A percentile compares a stretch with the other conserved stretches of the same genome.
Evolutionary conservation across 768 basidiomycete species (phyloP).

Genomic region (Lactifluus piperatus): DNA sequence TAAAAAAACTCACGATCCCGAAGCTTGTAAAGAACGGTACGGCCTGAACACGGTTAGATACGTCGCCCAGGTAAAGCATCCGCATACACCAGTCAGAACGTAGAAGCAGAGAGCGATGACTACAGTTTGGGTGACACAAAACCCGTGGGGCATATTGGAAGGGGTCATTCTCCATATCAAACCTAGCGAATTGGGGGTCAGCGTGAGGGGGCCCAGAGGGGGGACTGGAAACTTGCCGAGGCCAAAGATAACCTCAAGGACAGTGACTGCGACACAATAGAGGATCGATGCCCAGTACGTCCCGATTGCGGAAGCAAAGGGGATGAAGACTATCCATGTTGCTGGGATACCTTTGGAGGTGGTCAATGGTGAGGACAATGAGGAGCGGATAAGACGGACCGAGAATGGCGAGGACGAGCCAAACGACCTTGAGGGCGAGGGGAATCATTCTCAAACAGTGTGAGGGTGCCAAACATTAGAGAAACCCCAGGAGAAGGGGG

Average conservation of each 20-base stretch:
- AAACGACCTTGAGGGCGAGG: conserved; percentile 17
- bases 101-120: conserved; percentile 21
- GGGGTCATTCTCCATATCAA: conserved; percentile 60
- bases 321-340: conserved; percentile 36
- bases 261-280: conserved; percentile 42
- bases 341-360: conserved; percentile 6
- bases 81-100: conserved; percentile 22
- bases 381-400: neutral
- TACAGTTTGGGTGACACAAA: conserved; percentile 36
- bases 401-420: conserved; percentile 13
- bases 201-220: neutral
- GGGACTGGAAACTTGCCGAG: conserved; percentile 35
- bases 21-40: conserved; percentile 2
- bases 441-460: neutral
- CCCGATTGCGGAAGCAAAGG: conserved; percentile 37
- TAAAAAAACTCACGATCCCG: conserved; percentile 10
- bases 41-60: conserved; percentile 19
- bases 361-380: neutral
- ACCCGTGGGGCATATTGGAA: conserved; percentile 43
- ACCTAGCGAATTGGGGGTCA: conserved; percentile 30
- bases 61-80: conserved; percentile 23
- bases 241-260: conserved; percentile 50
- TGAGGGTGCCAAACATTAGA: neutral
- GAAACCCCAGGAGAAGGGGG: neutral
- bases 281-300: conserved; percentile 41